Percentiles rank a stretch among this genome's conserved stretches.
Conservation (phyloP, 2,329 filamentous ascomycete species). For the Chaetoscypha palmicola region DNA sequence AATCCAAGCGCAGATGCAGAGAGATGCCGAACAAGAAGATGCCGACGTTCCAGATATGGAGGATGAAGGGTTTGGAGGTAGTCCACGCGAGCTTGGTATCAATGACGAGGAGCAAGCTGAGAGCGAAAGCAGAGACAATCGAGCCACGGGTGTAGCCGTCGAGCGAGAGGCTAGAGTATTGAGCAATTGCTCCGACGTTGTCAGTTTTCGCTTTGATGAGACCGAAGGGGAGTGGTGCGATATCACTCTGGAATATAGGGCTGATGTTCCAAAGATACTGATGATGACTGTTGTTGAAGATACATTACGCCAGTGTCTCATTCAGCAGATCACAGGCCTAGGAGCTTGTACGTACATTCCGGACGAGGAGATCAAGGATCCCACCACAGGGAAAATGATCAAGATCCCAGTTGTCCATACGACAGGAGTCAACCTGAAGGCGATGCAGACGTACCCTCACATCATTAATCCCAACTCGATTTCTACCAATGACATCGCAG, state of each 20-base stretch:
- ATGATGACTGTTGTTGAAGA: constrained; percentile 87
- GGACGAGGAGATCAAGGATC: constrained; percentile 47
- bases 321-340: constrained; percentile 79
- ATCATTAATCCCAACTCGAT: constrained; percentile 81
- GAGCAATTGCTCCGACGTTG: constrained; percentile 58
- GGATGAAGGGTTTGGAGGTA: constrained; percentile 47
- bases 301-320: constrained; percentile 68
- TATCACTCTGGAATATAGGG: constrained; percentile 76
- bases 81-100: constrained; percentile 34
- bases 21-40: constrained; percentile 49
- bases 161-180: constrained; percentile 57
- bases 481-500: constrained; percentile 86
- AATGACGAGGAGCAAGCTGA: constrained; percentile 33
- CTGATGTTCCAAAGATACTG: constrained; percentile 77
- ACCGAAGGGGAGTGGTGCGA: constrained; percentile 65
- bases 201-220: constrained; percentile 74
- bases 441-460: constrained; percentile 83
- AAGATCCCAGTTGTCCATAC: constrained; percentile 61
- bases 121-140: constrained; percentile 18
- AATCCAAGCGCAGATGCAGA: constrained; percentile 57
- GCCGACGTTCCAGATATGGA: constrained; percentile 45
- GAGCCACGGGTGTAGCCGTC: constrained; percentile 20
- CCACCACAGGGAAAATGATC: constrained; percentile 41
- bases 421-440: constrained; percentile 77
- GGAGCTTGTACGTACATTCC: constrained; percentile 61